Evolutionary conservation across 192 early-diverging fungal species (phyloP), one percentile per base, ranked within the genome.

Genomic region (Allomyces macrogynus): DNA sequence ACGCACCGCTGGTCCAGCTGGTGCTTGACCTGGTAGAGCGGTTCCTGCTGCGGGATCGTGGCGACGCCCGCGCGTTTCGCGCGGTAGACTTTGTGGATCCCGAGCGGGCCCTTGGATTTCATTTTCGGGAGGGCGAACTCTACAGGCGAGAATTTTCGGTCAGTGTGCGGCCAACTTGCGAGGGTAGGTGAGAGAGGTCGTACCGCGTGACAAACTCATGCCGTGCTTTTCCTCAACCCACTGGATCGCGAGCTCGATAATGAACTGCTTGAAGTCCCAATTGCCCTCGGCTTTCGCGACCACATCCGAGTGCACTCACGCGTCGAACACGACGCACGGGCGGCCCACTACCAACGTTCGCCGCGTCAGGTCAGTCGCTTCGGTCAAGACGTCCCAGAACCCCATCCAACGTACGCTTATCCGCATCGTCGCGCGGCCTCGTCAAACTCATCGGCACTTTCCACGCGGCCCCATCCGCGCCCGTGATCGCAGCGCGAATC

Each of bases 201-300:
- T 80, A 85, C 86, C 74, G 69, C 87, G 71, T 64, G 74, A 79
- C 2, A 89, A 67, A 18, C 75, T 64, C 24, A 87, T 57, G 24
- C 62, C 68, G 23, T 80, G 70, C 61, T 80, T 82, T 66, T 87
- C 82, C 67, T 88, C 87, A 2, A 85, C 70, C 75, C 80, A 79
- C 63, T 85, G 81, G 67, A 89, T 68, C 0, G 82, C 70, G 14
- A 89, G 68, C 67, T 85, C 84, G 43, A 84, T 73, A 42, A 89
- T 70, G 71, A 87, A 89, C 18, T 84, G 64, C 61, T 81, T 76
- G 67, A 75, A 89, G 65, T 87, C 84, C 18, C 70, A 64, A 43
- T 89, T 85, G 49, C 68, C 68, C 40, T 70, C 68, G 20, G 81
- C 64, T 63, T 87, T 80, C 43, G 73, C 65, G 27, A 75, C 76